phyloP scores from a whole-genome alignment of 176 grass and related monocot species.

The Rhipidocladum racemiflorum region DNA sequence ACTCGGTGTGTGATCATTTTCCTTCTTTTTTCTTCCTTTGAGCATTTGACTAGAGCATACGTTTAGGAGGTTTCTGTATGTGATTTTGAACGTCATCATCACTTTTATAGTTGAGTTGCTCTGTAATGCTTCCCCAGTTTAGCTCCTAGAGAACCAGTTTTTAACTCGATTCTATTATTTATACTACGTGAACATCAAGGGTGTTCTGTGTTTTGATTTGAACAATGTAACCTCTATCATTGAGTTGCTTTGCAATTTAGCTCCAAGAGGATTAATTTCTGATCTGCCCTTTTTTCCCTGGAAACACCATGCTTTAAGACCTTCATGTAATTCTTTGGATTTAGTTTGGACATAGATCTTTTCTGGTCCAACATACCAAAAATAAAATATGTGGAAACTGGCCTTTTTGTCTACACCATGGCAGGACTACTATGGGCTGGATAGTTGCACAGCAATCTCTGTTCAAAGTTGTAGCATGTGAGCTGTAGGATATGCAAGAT shows the following conservation, averaged over 20 bases:
- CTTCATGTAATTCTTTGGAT: neutral
- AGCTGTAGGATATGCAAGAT: neutral
- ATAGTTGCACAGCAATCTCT: neutral
- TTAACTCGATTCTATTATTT: neutral
- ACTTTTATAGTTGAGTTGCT: neutral
- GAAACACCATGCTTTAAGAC: neutral
- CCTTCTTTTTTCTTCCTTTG: constrained; percentile 24
- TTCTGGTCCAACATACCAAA: neutral
- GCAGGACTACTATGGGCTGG: neutral
- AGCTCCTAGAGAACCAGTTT: neutral
- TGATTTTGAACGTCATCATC: neutral
- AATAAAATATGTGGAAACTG: neutral
- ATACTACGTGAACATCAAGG: neutral
- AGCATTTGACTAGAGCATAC: constrained; percentile 1
- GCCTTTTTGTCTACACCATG: neutral
- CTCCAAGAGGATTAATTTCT: neutral
- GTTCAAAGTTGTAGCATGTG: neutral
- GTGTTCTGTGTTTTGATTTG: constrained; percentile 6
- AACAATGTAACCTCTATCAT: neutral
- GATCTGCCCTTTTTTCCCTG: neutral
- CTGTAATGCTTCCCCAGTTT: neutral
- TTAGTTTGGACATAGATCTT: neutral
- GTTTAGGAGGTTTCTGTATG: neutral
- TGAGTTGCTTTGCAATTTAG: neutral
- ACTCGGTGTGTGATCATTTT: constrained; percentile 56